phyloP scores from a whole-genome alignment of 1,284 basidiomycete species.

The Cryptococcus sp. region DNA sequence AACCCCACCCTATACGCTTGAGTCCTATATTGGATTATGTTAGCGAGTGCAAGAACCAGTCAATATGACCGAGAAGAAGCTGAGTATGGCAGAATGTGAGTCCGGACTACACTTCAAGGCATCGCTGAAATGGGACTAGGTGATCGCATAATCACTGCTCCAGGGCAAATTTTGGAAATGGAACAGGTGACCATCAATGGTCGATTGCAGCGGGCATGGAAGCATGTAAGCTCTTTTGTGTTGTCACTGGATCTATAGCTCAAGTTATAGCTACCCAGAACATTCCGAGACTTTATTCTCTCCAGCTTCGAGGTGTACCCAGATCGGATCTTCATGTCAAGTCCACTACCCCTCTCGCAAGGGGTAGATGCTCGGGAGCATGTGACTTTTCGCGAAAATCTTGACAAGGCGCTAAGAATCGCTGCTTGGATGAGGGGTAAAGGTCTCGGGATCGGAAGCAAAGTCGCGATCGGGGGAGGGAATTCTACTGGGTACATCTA shows the following conservation, averaged over 20 bases:
- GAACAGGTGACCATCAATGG: constrained; percentile 27
- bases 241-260: not conserved
- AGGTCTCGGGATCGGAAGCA: constrained; percentile 27
- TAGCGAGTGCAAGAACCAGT: not conserved
- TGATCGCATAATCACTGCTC: constrained; percentile 32
- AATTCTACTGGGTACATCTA: constrained; percentile 32
- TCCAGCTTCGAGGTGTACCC: constrained; percentile 17
- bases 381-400: constrained; percentile 26
- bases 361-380: constrained; percentile 10
- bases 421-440: constrained; percentile 30
- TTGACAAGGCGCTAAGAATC: constrained; percentile 14
- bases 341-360: constrained; percentile 13
- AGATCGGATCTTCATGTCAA: constrained; percentile 30
- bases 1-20: not conserved
- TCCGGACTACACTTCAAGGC: not conserved
- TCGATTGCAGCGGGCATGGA: constrained; percentile 27
- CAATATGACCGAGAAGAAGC: not conserved
- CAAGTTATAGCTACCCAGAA: constrained; percentile 25
- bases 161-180: constrained; percentile 37
- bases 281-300: constrained; percentile 34
- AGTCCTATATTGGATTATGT: not conserved
- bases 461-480: constrained; percentile 33
- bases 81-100: constrained; percentile 18
- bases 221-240: constrained; percentile 25
- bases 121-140: constrained; percentile 12